A percentile compares a stretch with the other conserved stretches of the same genome.
Conservation (phyloP, 768 basidiomycete genomes). For the Ramaria sp. region DNA sequence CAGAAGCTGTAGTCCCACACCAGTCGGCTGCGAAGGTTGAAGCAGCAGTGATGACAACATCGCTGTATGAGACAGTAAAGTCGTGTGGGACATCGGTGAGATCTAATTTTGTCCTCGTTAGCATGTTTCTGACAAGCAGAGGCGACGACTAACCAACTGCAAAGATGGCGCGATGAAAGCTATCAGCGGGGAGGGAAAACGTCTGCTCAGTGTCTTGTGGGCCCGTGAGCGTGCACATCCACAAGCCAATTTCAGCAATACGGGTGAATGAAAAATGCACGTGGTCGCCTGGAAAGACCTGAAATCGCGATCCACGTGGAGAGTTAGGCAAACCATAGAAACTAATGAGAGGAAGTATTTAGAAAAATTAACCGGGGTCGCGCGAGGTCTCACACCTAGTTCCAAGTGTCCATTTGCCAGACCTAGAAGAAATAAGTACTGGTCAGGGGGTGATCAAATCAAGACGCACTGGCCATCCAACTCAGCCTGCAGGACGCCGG, state of each 20-base stretch:
- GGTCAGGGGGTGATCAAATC: background rate
- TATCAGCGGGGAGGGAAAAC: background rate
- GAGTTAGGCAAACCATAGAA: background rate
- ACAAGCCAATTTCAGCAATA: background rate
- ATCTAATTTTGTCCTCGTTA: background rate
- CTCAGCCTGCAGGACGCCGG: constrained; percentile 1
- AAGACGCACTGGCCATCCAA: background rate
- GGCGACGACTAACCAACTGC: constrained; percentile 2
- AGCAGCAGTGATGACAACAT: constrained; percentile 3
- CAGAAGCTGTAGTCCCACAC: background rate
- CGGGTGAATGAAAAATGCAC: constrained; percentile 1
- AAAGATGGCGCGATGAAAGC: constrained; percentile 4
- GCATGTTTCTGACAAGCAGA: background rate
- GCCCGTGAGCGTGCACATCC: background rate
- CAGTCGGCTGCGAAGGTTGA: background rate
- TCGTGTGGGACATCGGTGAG: constrained; percentile 1
- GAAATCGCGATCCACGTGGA: background rate
- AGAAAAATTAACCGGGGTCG: background rate
- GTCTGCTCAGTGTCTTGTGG: background rate
- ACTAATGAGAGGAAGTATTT: background rate
- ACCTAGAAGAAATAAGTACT: background rate
- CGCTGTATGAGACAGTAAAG: background rate
- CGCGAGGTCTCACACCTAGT: background rate
- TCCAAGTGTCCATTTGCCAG: background rate
- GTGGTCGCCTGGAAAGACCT: background rate